These are phyloP conservation scores for Podila epigama DNA, from an alignment of 192 early-diverging fungal species.

Conservation along the genomic window DNA sequence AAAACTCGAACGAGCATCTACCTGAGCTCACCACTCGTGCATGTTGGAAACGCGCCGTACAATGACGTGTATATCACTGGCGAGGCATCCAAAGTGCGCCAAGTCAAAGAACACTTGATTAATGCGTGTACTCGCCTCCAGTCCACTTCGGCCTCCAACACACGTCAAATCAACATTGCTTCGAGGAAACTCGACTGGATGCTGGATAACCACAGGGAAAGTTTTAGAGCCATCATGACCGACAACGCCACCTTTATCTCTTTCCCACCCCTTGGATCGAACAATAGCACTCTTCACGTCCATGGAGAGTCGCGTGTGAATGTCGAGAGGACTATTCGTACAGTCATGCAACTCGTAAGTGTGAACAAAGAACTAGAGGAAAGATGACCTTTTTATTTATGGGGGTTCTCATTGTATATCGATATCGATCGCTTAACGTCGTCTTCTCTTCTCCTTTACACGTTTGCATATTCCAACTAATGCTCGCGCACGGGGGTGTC, in stretches of 20 bases:
- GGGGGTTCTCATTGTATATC: no score
- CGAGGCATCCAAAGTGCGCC: slow-evolving; percentile 47
- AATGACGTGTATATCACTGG: slow-evolving; percentile 61
- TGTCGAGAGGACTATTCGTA: slow-evolving; percentile 71
- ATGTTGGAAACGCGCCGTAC: slow-evolving; percentile 29
- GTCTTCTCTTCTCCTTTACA: no score
- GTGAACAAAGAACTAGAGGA: no score
- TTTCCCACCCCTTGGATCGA: slow-evolving; percentile 67
- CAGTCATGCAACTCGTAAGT: slow-evolving; percentile 72
- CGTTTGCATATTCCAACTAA: no score
- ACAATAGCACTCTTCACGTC: slow-evolving; percentile 56
- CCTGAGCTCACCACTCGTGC: slow-evolving; percentile 64
- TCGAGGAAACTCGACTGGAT: slow-evolving; percentile 82
- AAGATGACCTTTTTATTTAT: no score
- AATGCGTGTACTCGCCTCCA: slow-evolving; percentile 53
- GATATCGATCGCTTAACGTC: no score
- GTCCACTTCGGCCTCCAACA: slow-evolving; percentile 12
- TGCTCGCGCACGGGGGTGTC: no score
- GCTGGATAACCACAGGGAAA: slow-evolving; percentile 59
- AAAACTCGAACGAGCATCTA: slow-evolving; percentile 77
- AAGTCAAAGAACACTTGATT: slow-evolving; percentile 48
- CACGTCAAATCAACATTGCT: slow-evolving; percentile 52
- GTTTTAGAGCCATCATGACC: slow-evolving; percentile 68
- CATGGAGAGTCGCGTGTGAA: slow-evolving; percentile 70
- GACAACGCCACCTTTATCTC: slow-evolving; percentile 75